Evolutionary conservation across 352 stramenopile species (phyloP), one percentile per base, ranked within the genome.

Genomic region (Globisporangium megalacanthum): DNA sequence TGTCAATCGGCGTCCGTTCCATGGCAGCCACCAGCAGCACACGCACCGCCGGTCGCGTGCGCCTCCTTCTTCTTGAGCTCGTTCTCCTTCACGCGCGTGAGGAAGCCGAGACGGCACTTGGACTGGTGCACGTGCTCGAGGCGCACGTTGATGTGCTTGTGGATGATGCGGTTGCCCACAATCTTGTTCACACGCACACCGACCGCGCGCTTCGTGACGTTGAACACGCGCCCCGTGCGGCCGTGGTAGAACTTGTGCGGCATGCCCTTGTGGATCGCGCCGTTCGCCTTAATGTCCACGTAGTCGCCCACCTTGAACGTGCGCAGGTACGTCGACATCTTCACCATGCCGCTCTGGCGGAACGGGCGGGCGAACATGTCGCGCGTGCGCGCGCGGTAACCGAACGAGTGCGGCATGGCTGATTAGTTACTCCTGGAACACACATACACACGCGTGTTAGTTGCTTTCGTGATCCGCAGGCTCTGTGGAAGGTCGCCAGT

Each of bases 171-270:
- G 79, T 98, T 95, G 73, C 89, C 88, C 65, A 97, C 92, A 53
- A 98, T 79, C 86, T 99, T 99, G 93, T 99, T 99, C 58, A 99
- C 97, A 86, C 96, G 96, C 52, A 99, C 96, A 70, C 97, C 97
- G 54, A 99, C 89, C 49, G 97, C 86, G 68, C 90, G 84, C 85
- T 99, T 99, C 77, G 96, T 99, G 55, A 99, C 95, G 79, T 99
- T 99, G 92, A 96, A 99, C 64, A 99, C 92, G 59, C 98, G 95
- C 63, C 97, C 97, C 37, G 97, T 99, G 64, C 97, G 94, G 71
- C 97, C 97, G 83, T 99, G 97, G 92, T 99, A 99, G 85, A 96
- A 96, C 92, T 99, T 99, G 96, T 99, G 96, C 49, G 97, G 97
- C 97, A 99, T 99, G 83, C 97, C 97, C 92, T 99, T 99, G 84